Percentiles rank a stretch among this genome's conserved stretches.
Conservation (phyloP, 768 basidiomycete genomes). For the Leccinellum albellum region DNA sequence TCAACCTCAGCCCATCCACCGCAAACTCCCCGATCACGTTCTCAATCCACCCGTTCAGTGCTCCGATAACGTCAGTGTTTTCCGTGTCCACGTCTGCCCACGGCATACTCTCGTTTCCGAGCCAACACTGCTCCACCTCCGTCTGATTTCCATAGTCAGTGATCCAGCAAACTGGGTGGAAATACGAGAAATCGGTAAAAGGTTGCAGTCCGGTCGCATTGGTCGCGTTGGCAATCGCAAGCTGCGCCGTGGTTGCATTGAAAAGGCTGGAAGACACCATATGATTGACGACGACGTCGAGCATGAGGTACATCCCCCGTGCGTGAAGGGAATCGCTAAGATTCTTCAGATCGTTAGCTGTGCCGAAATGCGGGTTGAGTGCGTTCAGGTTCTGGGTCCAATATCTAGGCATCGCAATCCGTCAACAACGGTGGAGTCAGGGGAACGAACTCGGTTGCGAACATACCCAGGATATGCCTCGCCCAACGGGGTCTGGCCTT, state of each 20-base stretch:
- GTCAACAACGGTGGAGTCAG: background rate
- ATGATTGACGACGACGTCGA: constrained; percentile 63
- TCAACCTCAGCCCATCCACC: constrained; percentile 56
- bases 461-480: constrained; percentile 55
- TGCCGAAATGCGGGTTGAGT: constrained; percentile 54
- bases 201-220: constrained; percentile 24
- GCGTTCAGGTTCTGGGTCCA: constrained; percentile 47
- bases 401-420: constrained; percentile 32
- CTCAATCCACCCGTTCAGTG: constrained; percentile 46
- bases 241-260: constrained; percentile 21
- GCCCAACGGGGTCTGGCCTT: constrained; percentile 46
- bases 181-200: constrained; percentile 35
- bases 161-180: constrained; percentile 41
- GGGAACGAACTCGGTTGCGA: background rate
- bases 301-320: constrained; percentile 57
- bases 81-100: constrained; percentile 59
- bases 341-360: constrained; percentile 45
- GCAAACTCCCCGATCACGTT: constrained; percentile 44
- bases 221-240: constrained; percentile 14
- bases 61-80: constrained; percentile 38
- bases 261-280: constrained; percentile 39
- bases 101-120: constrained; percentile 52
- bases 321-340: constrained; percentile 45
- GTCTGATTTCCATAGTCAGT: constrained; percentile 44
- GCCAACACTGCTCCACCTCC: constrained; percentile 55